phyloP scores from a whole-genome alignment of 345 rosid genomes.

The Salix suchowensis region DNA sequence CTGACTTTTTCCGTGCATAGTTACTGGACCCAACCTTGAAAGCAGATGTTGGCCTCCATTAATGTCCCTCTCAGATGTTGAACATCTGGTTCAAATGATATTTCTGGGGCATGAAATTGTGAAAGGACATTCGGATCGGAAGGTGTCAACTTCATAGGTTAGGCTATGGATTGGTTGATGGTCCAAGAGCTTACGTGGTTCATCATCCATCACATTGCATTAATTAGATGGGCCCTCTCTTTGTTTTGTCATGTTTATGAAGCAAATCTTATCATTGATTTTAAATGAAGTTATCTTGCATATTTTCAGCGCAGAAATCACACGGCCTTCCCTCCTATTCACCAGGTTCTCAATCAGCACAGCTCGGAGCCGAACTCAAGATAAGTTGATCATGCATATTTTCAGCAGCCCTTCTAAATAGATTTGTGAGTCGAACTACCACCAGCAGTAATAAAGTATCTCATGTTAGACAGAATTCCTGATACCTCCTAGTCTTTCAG shows the following conservation, averaged over 20 bases:
- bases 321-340: neutral
- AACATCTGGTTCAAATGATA: neutral
- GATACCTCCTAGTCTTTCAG: too few relatives aligned
- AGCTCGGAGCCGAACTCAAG: neutral
- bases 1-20: neutral
- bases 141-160: conserved; percentile 8
- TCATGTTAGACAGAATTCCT: too few relatives aligned
- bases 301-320: neutral
- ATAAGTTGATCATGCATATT: neutral
- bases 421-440: too few relatives aligned
- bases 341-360: neutral
- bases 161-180: conserved; percentile 12
- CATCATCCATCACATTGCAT: neutral
- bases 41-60: conserved; percentile 3
- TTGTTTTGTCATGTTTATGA: neutral
- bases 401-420: neutral
- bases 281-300: neutral
- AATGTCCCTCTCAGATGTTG: neutral
- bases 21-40: conserved; percentile 10
- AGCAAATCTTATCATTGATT: conserved; percentile 1
- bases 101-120: neutral
- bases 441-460: too few relatives aligned
- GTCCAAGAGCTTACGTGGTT: conserved; percentile 6
- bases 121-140: neutral
- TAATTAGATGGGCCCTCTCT: conserved; percentile 4